phyloP scores from a whole-genome alignment of 1,139 yeast species.

The Suzukiozyma palmioleophila region DNA sequence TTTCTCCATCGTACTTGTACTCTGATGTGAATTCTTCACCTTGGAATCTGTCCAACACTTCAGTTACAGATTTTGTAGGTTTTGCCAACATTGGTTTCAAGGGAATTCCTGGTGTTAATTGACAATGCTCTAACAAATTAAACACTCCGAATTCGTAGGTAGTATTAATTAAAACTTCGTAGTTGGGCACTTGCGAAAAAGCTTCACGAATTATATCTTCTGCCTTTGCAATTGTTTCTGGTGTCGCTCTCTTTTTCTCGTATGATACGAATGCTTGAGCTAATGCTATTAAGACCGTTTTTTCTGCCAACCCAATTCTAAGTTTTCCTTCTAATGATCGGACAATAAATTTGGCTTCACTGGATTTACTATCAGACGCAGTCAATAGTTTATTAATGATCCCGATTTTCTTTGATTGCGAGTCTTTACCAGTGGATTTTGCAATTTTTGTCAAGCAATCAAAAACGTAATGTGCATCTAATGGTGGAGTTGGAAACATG shows the following conservation, averaged over 20 bases:
- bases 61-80: conserved; percentile 90
- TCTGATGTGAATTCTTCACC: conserved; percentile 89
- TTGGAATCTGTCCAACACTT: conserved; percentile 82
- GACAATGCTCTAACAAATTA: conserved; percentile 62
- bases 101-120: conserved; percentile 88
- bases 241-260: conserved; percentile 37
- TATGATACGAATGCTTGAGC: conserved; percentile 76
- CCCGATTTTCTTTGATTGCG: conserved; percentile 72
- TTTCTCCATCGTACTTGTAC: conserved; percentile 95
- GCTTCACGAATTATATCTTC: conserved; percentile 83
- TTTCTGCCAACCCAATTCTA: conserved; percentile 91
- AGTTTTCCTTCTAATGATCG: conserved; percentile 90
- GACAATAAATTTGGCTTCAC: conserved; percentile 84
- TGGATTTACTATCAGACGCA: conserved; percentile 66
- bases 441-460: conserved; percentile 75
- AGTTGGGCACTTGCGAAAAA: conserved; percentile 87
- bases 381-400: conserved; percentile 80
- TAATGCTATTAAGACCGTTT: conserved; percentile 76
- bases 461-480: conserved; percentile 72
- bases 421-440: conserved; percentile 71
- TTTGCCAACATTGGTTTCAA: conserved; percentile 97
- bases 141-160: conserved; percentile 66
- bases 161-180: conserved; percentile 66
- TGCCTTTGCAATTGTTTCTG: conserved; percentile 49
- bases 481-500: conserved; percentile 86